phyloP scores from a whole-genome alignment of 23 red algal species.

The Agarophyton chilense region DNA sequence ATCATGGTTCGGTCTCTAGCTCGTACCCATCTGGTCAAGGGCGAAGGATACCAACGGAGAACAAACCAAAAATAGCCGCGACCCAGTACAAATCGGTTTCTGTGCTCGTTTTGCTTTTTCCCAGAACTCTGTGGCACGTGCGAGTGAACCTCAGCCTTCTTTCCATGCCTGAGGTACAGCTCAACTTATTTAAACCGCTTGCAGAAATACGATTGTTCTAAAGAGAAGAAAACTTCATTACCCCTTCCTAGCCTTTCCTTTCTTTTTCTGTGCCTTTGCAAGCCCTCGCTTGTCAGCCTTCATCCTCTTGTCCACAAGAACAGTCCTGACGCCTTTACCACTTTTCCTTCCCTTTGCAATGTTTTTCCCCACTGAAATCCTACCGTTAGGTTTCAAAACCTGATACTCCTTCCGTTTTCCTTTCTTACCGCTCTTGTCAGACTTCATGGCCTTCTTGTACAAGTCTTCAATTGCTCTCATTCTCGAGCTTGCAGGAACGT shows the following conservation, averaged over 20 bases:
- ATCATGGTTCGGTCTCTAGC: no score
- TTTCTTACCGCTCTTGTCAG: constrained; percentile 47
- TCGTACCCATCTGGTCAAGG: no score
- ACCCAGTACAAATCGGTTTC: no score
- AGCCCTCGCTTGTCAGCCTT: constrained; percentile 86
- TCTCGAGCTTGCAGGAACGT: constrained; percentile 61
- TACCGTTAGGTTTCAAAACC: constrained; percentile 59
- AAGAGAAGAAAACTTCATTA: not conserved
- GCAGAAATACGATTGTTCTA: no score
- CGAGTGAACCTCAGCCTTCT: no score
- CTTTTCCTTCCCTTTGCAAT: constrained; percentile 48
- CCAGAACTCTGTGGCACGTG: no score
- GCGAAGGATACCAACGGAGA: no score
- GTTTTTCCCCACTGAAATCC: constrained; percentile 55
- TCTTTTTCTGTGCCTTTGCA: constrained; percentile 37
- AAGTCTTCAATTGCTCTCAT: constrained; percentile 80
- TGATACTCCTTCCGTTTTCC: constrained; percentile 73
- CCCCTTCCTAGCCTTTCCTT: not conserved
- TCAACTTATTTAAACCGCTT: no score
- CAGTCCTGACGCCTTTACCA: constrained; percentile 50
- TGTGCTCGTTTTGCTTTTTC: no score
- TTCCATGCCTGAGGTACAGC: no score
- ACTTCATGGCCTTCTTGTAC: constrained; percentile 64
- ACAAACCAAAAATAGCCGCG: no score
- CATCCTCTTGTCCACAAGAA: constrained; percentile 83